Evolutionary conservation across 2,329 filamentous ascomycete genomes (phyloP).

Genomic region (Chrysoporthe cubensis): DNA sequence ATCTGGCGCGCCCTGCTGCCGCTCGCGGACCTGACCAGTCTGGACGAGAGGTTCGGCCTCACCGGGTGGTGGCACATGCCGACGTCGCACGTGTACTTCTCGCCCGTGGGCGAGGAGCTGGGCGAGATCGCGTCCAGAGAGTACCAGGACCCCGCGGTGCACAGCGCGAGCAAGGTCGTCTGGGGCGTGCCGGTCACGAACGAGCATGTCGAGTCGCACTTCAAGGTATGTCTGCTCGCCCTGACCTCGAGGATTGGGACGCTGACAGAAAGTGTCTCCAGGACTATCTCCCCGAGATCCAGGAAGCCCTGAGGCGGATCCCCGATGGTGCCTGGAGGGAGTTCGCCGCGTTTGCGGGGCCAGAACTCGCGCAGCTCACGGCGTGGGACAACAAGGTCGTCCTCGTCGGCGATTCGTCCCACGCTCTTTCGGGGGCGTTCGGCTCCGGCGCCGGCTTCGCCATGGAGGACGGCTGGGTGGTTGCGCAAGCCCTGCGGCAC

Average conservation of each 20-base stretch:
- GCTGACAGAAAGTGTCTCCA: background rate
- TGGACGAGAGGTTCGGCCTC: slow-evolving; percentile 34
- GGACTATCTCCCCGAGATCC: slow-evolving; percentile 27
- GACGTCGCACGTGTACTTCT: slow-evolving; percentile 46
- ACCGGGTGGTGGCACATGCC: slow-evolving; percentile 51
- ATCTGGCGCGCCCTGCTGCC: slow-evolving; percentile 52
- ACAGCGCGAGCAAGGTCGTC: slow-evolving; percentile 38
- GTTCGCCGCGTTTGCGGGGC: slow-evolving; percentile 38
- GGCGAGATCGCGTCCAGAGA: slow-evolving; percentile 46
- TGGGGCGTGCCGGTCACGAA: slow-evolving; percentile 45
- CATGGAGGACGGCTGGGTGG: slow-evolving; percentile 39
- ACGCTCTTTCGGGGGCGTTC: slow-evolving; percentile 54
- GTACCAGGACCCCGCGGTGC: slow-evolving; percentile 38
- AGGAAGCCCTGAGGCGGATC: slow-evolving; percentile 9
- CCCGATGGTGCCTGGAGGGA: slow-evolving; percentile 29
- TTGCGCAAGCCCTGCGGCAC: slow-evolving; percentile 35
- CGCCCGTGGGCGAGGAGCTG: slow-evolving; percentile 43
- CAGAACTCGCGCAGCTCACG: slow-evolving; percentile 36
- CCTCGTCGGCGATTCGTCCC: slow-evolving; percentile 58
- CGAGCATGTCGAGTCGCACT: slow-evolving; percentile 42
- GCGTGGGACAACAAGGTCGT: slow-evolving; percentile 45
- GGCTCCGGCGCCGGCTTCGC: slow-evolving; percentile 45
- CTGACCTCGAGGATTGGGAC: too few relatives aligned
- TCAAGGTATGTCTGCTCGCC: slow-evolving; percentile 34
- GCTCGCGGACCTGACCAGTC: slow-evolving; percentile 39